phyloP scores from a whole-genome alignment of 1,284 basidiomycete species.

The Ceratobasidium sp. region DNA sequence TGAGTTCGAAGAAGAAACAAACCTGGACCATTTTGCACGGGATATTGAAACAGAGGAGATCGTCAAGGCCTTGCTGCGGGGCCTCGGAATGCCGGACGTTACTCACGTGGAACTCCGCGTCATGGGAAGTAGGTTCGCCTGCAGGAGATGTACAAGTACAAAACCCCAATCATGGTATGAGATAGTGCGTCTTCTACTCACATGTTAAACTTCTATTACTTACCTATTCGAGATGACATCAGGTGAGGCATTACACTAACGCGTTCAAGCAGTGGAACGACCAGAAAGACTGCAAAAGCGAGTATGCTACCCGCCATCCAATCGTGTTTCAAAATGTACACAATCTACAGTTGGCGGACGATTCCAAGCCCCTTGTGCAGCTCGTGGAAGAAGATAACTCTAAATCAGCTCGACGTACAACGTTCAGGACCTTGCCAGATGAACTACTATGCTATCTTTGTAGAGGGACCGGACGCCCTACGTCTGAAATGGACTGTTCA shows the following conservation, averaged over 20 bases:
- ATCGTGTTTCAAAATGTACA: constrained; percentile 11
- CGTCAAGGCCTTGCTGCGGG: not conserved
- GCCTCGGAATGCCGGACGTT: constrained; percentile 14
- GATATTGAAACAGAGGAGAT: not conserved
- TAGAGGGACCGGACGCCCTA: not conserved
- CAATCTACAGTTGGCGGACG: not conserved
- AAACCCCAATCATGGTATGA: not conserved
- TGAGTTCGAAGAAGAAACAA: not conserved
- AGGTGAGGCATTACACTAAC: not conserved
- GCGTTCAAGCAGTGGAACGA: not conserved
- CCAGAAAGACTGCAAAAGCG: not conserved
- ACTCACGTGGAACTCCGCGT: not conserved
- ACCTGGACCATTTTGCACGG: not conserved
- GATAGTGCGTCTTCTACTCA: not conserved
- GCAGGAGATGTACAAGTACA: not conserved
- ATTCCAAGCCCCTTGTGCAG: not conserved
- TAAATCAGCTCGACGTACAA: not conserved
- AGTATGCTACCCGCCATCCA: not conserved
- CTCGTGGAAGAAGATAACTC: not conserved
- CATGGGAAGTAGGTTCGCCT: not conserved
- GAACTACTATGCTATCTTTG: constrained; percentile 1
- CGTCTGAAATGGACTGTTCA: too few relatives aligned
- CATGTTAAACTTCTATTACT: not conserved
- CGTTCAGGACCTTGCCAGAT: not conserved
- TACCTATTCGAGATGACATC: not conserved